phyloP scores from a whole-genome alignment of 441 rosid genomes.

The Daphne laureola region DNA sequence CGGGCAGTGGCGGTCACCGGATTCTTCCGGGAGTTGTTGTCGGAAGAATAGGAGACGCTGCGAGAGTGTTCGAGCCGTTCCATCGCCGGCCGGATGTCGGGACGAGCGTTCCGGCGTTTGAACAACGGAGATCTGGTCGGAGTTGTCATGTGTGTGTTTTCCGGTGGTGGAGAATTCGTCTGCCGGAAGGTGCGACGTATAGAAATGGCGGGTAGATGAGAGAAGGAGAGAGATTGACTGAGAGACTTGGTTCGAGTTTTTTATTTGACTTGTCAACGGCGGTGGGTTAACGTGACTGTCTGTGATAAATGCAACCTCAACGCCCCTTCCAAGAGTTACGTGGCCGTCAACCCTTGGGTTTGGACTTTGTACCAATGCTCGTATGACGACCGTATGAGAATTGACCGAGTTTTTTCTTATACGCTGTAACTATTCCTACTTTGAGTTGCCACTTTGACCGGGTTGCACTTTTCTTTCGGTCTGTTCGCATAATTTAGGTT shows the following conservation, averaged over 20 bases:
- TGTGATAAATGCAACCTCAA: not conserved
- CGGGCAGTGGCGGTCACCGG: constrained; percentile 27
- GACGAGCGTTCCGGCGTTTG: constrained; percentile 29
- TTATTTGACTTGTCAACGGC: constrained; percentile 3
- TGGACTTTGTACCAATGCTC: no score
- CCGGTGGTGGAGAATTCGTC: not conserved
- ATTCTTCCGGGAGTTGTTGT: constrained; percentile 23
- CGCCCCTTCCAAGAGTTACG: no score
- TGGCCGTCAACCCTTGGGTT: no score
- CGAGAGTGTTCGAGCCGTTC: constrained; percentile 29
- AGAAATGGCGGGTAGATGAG: constrained; percentile 20
- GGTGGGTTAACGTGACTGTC: constrained; percentile 10
- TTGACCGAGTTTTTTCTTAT: no score
- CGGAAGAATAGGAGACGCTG: constrained; percentile 26
- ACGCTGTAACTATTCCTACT: no score
- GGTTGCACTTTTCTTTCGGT: no score
- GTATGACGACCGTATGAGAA: no score
- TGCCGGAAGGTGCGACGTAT: not conserved
- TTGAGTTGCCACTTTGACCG: no score
- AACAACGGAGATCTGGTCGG: constrained; percentile 22
- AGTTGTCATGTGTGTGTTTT: constrained; percentile 1
- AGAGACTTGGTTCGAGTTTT: constrained; percentile 12
- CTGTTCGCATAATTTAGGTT: no score
- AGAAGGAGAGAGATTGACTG: not conserved
- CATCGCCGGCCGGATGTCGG: constrained; percentile 27